Evolutionary conservation across 306 rosid species (phyloP).

Genomic region (Arachis hypogaea): DNA sequence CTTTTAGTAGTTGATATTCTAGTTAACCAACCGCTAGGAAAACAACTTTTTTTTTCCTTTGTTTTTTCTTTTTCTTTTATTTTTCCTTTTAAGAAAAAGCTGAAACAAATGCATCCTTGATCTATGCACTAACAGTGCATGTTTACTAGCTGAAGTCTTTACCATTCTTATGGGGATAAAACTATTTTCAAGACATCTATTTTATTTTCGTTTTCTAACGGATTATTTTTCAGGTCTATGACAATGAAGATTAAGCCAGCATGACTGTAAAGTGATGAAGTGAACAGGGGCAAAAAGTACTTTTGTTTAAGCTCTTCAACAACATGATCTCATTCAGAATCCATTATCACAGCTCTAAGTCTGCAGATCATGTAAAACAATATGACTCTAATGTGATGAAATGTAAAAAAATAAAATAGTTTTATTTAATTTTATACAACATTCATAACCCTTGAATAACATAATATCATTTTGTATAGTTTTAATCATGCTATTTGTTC

Average conservation of each 20-base stretch:
- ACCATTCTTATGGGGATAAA: not conserved
- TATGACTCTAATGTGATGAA: too few relatives aligned
- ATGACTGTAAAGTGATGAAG: not conserved
- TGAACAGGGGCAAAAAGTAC: not conserved
- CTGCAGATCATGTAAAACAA: too few relatives aligned
- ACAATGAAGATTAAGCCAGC: conserved; percentile 3
- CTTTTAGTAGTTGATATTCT: not conserved
- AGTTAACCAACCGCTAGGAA: not conserved
- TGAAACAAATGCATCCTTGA: not conserved
- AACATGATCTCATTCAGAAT: not conserved
- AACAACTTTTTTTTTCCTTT: not conserved
- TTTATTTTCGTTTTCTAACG: not conserved
- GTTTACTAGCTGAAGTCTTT: not conserved
- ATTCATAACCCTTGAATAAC: too few relatives aligned
- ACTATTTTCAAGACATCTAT: not conserved
- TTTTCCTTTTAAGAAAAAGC: not conserved
- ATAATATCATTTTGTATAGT: too few relatives aligned
- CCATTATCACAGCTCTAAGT: not conserved
- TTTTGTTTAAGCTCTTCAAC: conserved; percentile 1
- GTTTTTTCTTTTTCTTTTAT: not conserved
- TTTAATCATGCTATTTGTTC: not conserved
- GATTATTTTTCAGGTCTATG: not conserved
- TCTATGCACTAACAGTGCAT: not conserved
- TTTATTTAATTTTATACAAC: too few relatives aligned
- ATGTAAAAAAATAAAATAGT: too few relatives aligned